Evolutionary conservation across 2,329 filamentous ascomycete genomes (phyloP), one percentile per base, ranked within the genome.

Genomic region (Aureobasidium sp.): DNA sequence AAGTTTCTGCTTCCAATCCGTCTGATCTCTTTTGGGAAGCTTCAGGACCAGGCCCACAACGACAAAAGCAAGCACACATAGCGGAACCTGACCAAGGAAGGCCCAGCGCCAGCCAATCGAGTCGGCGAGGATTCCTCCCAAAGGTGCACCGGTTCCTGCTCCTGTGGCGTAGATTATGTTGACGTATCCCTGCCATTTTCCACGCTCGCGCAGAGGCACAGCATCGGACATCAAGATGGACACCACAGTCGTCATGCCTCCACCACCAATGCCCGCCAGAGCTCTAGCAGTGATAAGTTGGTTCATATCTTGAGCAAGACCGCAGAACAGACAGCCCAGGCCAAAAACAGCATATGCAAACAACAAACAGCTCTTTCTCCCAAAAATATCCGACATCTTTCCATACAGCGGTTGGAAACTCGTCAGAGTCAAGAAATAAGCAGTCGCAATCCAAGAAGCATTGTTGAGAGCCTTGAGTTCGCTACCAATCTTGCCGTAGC

Each of bases 71-170:
- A 87, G 56, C 8, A 87, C 70, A 63, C 87, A 89, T 5, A 91
- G 71, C 2, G 89, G 89, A 0, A 84, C 82, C 71, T 93, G 90
- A 2, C 79, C 79, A 14, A 90, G 72, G 70, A 94, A 93, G 0
- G 88, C 82, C 87, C 87, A 91, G 66, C 89, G 78, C 89, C 89
- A 91, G 37, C 88, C 87, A 57, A 91, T 81, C 5, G 80, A 83
- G 71, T 91, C 88, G 0, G 87, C 84, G n/a, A 91, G 72, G 7
- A 89, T 71, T 2, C 89, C 89, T 17, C 82, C 89, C 0, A 93
- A 66, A 0, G 89, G 87, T 5, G 86, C 88, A 2, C 89, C 89
- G 5, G 81, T 79, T 5, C 84, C 83, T 3, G 87, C 82, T n/a
- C 88, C 89, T 20, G 79, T 74, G 0, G 87, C 87, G 68, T 82